Base-by-base conservation (phyloP, 768 basidiomycete genomes). In the Macrolepiota dolichaula region DNA sequence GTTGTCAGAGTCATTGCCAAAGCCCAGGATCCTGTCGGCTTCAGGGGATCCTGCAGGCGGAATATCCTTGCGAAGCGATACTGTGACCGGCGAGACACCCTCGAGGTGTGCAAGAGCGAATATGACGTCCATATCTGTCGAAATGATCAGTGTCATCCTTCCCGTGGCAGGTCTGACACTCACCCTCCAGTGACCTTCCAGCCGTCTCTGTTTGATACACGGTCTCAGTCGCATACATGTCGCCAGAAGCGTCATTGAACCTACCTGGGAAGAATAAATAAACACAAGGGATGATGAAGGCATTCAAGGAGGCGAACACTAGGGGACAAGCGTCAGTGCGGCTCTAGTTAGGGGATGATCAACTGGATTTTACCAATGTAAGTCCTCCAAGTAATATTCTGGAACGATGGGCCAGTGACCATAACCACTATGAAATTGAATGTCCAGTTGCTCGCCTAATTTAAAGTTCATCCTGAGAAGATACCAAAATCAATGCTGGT, bases 381-480 rank as follows among this genome's bases (percentile, higher is more conserved):
- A 15, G 85, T 86, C 32, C 77, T 68, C 84, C 84, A 85, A 35
- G 75, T 77, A 42, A 86, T 85, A 59, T 82, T 79, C 62, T 79
- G 77, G 66, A 86, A 86, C 3, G 85, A 76, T 1, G 84, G 83
- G 0, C 84, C 82, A 11, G 84, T 85, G 62, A 85, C 79, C 84
- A 86, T 85, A 12, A 85, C 83, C 11, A 85, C 79, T 52, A 74
- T 66, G 68, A 86, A 86, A 67, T 85, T 85, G 66, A 85, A 86
- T 19, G 78, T 82, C 85, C 80, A 83, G 55, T 81, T 81, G 54
- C 76, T 76, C 3, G 76, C 75, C 71, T 74, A 46, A 19, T n/a
- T 35, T 6, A 17, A 29, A 22, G 49, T 27, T 59, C 36, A 46
- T 62, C 15, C 27, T 19, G 11, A 2, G 6, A 37, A n/a, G 12